Percentiles rank a stretch among this genome's conserved stretches.
Conservation (phyloP, 2,329 filamentous ascomycete genomes). For the Aplosporella prunicola region DNA sequence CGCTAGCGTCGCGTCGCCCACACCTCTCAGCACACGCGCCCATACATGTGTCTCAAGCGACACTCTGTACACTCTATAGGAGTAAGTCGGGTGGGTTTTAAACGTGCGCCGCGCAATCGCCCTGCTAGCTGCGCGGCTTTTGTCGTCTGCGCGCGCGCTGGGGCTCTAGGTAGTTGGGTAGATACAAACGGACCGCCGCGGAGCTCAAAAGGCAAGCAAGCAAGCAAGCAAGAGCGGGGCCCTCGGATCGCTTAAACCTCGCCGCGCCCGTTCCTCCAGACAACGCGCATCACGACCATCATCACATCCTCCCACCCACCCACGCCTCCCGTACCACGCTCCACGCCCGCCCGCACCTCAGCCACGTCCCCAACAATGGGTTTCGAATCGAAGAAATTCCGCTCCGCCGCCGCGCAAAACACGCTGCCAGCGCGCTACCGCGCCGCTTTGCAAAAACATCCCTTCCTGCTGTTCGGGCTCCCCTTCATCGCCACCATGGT, state of each 20-base stretch:
- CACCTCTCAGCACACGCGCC: conserved; percentile 6
- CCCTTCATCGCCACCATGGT: conserved; percentile 88
- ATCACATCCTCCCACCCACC: background rate
- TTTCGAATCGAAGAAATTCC: conserved; percentile 24
- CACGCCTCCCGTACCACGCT: background rate
- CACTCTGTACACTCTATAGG: too few species aligned
- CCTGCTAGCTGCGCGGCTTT: too few species aligned
- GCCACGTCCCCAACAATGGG: conserved; percentile 9
- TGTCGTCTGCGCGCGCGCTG: too few species aligned
- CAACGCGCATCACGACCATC: background rate
- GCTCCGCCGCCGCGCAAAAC: conserved; percentile 46
- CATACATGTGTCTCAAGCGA: conserved; percentile 2
- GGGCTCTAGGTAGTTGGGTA: too few species aligned
- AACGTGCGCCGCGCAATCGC: too few species aligned
- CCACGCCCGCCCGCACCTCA: too few species aligned
- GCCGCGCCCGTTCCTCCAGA: too few species aligned
- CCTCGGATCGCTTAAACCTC: too few species aligned
- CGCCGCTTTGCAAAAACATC: conserved; percentile 61
- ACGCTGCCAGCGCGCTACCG: conserved; percentile 71
- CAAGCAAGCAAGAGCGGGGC: too few species aligned
- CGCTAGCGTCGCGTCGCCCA: background rate
- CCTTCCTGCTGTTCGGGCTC: conserved; percentile 86
- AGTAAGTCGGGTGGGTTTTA: too few species aligned
- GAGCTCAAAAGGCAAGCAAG: background rate
- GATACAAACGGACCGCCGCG: too few species aligned